A percentile compares a stretch with the other conserved stretches of the same genome.
Evolutionary conservation across 345 rosid genomes (phyloP).

Genomic region (Raphanus sativus): DNA sequence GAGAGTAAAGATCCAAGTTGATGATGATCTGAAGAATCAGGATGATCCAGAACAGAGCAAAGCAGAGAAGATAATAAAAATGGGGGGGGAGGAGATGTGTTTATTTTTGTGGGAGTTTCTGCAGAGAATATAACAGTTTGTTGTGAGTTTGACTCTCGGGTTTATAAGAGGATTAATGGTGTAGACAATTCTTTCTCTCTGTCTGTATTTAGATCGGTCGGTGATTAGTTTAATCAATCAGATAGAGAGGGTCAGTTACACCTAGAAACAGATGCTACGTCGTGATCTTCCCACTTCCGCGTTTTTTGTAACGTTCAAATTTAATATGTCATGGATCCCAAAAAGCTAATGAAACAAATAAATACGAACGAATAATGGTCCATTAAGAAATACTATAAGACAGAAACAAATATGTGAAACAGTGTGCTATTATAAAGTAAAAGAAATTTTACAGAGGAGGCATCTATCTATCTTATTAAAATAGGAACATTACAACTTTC

Average conservation of each 20-base stretch:
- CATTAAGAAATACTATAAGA: background rate
- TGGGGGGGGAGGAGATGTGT: background rate
- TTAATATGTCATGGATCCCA: background rate
- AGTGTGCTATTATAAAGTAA: background rate
- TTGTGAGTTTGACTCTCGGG: constrained; percentile 28
- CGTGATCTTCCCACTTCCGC: constrained; percentile 18
- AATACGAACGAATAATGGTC: background rate
- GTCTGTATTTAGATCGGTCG: constrained; percentile 21
- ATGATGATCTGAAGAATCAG: background rate
- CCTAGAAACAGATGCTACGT: constrained; percentile 28
- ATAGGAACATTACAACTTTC: too few relatives aligned
- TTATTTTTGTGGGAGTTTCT: background rate
- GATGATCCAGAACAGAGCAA: background rate
- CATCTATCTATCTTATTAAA: too few relatives aligned
- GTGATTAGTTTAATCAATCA: constrained; percentile 36
- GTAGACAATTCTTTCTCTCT: background rate
- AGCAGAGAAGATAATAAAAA: background rate
- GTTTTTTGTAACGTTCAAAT: background rate
- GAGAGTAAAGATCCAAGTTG: constrained; percentile 23
- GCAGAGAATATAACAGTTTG: constrained; percentile 2
- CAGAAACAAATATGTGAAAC: background rate
- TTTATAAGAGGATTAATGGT: constrained; percentile 22
- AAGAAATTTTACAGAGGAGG: background rate
- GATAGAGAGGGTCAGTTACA: constrained; percentile 21
- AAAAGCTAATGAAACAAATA: background rate